Conservation (phyloP, 129 eudicot species). For the Daucus carota region DNA sequence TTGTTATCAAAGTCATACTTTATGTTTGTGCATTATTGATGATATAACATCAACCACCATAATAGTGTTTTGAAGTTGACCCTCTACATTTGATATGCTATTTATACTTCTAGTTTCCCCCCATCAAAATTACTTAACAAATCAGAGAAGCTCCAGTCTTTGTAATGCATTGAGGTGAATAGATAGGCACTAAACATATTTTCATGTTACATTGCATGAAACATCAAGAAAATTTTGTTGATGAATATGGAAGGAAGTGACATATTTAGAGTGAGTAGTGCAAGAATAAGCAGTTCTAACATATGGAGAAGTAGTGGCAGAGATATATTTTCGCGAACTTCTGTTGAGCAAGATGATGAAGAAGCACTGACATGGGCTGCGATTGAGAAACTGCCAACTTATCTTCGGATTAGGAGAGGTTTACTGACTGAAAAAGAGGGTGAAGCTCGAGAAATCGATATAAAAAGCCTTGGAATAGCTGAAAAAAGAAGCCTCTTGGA, state of each 20-base stretch:
- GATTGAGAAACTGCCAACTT: constrained; percentile 75
- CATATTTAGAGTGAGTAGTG: constrained; percentile 44
- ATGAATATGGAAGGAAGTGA: constrained; percentile 44
- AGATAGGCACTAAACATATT: not conserved
- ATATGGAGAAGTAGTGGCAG: constrained; percentile 56
- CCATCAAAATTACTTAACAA: not conserved
- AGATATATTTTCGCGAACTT: constrained; percentile 62
- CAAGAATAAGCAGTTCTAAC: constrained; percentile 48
- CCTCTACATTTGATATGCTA: constrained; percentile 10
- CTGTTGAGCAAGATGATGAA: constrained; percentile 65
- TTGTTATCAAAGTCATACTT: not conserved
- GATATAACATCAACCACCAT: constrained; percentile 13
- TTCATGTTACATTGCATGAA: not conserved
- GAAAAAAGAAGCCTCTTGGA: constrained; percentile 61
- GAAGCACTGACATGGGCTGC: constrained; percentile 96
- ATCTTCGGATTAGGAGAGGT: constrained; percentile 57
- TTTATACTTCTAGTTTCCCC: not conserved
- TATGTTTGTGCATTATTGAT: constrained; percentile 9
- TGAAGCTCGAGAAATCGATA: constrained; percentile 50
- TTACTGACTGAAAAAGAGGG: constrained; percentile 46
- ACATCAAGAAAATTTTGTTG: not conserved
- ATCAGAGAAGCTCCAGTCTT: not conserved
- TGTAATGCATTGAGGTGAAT: not conserved
- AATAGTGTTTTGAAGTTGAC: constrained; percentile 14
- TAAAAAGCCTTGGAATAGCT: constrained; percentile 49